Conservation (phyloP, 129 eudicot genomes). For the Dittrichia graveolens region DNA sequence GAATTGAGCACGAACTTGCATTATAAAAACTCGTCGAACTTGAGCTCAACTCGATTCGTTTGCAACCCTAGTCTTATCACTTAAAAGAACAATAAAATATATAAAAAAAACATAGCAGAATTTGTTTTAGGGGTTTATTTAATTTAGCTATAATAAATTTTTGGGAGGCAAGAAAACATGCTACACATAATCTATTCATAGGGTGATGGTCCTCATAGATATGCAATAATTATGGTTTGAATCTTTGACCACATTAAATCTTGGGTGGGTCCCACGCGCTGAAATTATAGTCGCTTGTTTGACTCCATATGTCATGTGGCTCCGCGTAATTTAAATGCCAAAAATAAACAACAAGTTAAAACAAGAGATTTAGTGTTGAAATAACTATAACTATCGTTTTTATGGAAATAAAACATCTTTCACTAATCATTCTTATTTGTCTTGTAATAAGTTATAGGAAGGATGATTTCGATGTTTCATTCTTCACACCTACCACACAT, state of each 20-base stretch:
- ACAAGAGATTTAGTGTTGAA: not conserved
- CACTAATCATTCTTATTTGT: no score
- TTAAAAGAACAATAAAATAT: not conserved
- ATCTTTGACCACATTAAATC: constrained; percentile 31
- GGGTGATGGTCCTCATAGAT: constrained; percentile 18
- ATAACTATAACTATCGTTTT: not conserved
- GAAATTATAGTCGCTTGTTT: constrained; percentile 17
- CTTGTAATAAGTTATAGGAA: no score
- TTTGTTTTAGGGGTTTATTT: not conserved
- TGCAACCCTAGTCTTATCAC: no score
- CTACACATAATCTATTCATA: constrained; percentile 1
- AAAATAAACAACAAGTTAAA: constrained; percentile 19
- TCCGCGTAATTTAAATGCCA: not conserved
- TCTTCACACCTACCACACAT: no score
- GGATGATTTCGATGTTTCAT: not conserved
- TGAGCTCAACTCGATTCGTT: no score
- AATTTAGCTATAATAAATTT: not conserved
- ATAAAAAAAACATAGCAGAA: not conserved
- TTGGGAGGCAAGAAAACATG: constrained; percentile 33
- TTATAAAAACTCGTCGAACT: no score
- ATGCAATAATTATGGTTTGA: constrained; percentile 29
- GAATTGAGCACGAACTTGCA: no score
- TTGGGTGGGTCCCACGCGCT: constrained; percentile 16
- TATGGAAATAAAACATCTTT: not conserved
- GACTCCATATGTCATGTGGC: not conserved